Evolutionary conservation across 2,329 filamentous ascomycete genomes (phyloP), one percentile per base, ranked within the genome.

Genomic region (Neobulgaria alba): DNA sequence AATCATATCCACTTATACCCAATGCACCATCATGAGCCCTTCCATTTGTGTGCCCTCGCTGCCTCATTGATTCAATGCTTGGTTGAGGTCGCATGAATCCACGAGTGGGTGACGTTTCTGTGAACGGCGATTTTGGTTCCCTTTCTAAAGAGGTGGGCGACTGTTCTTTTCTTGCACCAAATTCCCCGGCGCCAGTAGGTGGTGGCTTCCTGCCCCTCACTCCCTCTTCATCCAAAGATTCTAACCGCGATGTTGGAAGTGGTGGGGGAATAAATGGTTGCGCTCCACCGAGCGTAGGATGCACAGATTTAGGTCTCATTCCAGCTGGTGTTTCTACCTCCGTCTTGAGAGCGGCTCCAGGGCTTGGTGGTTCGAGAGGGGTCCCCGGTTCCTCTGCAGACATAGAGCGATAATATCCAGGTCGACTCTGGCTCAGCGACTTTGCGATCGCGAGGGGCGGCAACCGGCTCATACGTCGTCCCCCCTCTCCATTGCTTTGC

Each of bases 361-460:
- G 55, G 50, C 62, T 56, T 12, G 43, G 38, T 19, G 53, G 54
- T 20, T 51, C 51, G n/a, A 38, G 57, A 17, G 43, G 39, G 29
- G 63, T 63, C 63, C 36, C 76, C 73, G 19, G 33, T 16, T 43
- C 42, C 5, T 83, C 82, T 39, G 77, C 69, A 30, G 81, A 87
- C 53, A 82, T 64, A 39, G 82, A 83, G 30, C 87, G 81, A 59
- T 89, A 89, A 63, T 86, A 94, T 14, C 82, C 85, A 3, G 85
- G 84, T 48, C 87, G 77, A 50, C 77, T 79, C 57, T 84, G 82
- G 63, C 86, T 65, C 43, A 95, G 70, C 39, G 90, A 88, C 54
- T 87, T 87, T 45, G 85, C 82, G 29, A 87, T 82, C 15, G 85
- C 86, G 44, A 89, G 69, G 5, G 88, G 87, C 3, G 89, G 86